phyloP scores from a whole-genome alignment of 23 red algal species.

The Gracilariopsis chorda region DNA sequence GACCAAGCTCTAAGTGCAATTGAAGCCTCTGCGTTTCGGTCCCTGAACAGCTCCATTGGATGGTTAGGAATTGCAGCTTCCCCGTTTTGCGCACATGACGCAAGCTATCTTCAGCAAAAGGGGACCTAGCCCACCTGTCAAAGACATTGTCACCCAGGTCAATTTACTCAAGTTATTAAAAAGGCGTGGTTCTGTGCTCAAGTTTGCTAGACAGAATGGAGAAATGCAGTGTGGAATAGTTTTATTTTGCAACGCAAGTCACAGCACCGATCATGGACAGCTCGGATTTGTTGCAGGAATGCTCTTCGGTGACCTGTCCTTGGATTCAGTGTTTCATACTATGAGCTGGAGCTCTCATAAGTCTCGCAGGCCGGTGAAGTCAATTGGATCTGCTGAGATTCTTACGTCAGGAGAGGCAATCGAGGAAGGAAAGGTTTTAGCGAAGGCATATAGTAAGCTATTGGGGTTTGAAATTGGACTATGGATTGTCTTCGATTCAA shows the following conservation, averaged over 20 bases:
- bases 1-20: neutral
- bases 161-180: neutral
- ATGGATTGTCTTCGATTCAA: slow-evolving; percentile 34
- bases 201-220: neutral
- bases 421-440: slow-evolving; percentile 23
- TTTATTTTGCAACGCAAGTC: neutral
- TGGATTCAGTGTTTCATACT: neutral
- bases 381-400: slow-evolving; percentile 1
- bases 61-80: slow-evolving; percentile 33
- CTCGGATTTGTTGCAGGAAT: too few species aligned
- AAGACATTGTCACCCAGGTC: neutral
- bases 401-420: slow-evolving; percentile 7
- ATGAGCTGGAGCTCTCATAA: slow-evolving; percentile 5
- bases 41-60: slow-evolving; percentile 32
- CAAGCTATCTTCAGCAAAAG: slow-evolving; percentile 34
- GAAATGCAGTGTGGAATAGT: neutral
- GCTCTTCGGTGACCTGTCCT: neutral
- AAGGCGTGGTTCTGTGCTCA: neutral
- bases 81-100: slow-evolving; percentile 11
- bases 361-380: slow-evolving; percentile 2
- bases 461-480: neutral
- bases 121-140: neutral
- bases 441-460: neutral
- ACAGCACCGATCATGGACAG: neutral
- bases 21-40: slow-evolving; percentile 6